A percentile compares a stretch with the other conserved stretches of the same genome.
Evolutionary conservation across 75 land plant species (phyloP).

Genomic region (Pinus taeda): DNA sequence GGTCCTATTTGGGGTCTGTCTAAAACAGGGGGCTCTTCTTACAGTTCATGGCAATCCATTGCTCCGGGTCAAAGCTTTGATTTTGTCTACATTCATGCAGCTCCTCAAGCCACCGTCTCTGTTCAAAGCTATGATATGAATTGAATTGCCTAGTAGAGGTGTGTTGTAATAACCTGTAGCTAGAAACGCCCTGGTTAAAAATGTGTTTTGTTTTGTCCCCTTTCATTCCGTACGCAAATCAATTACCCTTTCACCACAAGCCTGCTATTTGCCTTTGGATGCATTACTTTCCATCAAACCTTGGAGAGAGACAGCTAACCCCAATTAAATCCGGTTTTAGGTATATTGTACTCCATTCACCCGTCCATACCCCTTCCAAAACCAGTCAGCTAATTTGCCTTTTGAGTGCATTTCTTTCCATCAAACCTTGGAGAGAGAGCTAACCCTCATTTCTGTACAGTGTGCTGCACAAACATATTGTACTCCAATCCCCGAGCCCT

Average conservation of each 20-base stretch:
- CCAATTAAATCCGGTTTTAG: not conserved
- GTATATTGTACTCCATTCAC: not conserved
- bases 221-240: not conserved
- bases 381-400: not conserved
- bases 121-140: conserved; percentile 52
- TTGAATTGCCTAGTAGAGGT: conserved; percentile 33
- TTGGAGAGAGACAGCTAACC: not conserved
- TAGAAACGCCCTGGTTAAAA: not conserved
- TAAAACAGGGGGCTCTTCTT: conserved; percentile 35
- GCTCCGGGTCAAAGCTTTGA: conserved; percentile 62
- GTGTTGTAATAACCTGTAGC: not conserved
- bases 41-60: conserved; percentile 60
- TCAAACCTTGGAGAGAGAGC: not conserved
- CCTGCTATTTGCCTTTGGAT: not conserved
- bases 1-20: conserved; percentile 90
- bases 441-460: not conserved
- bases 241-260: not conserved
- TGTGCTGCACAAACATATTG: not conserved
- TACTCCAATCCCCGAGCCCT: not conserved
- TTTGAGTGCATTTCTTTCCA: not conserved
- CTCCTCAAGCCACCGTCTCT: conserved; percentile 41
- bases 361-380: not conserved
- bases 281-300: not conserved
- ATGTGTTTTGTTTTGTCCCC: not conserved
- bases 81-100: conserved; percentile 81